Conservation (phyloP, 805 yeast species). For the Sungouiozyma intestinalis region DNA sequence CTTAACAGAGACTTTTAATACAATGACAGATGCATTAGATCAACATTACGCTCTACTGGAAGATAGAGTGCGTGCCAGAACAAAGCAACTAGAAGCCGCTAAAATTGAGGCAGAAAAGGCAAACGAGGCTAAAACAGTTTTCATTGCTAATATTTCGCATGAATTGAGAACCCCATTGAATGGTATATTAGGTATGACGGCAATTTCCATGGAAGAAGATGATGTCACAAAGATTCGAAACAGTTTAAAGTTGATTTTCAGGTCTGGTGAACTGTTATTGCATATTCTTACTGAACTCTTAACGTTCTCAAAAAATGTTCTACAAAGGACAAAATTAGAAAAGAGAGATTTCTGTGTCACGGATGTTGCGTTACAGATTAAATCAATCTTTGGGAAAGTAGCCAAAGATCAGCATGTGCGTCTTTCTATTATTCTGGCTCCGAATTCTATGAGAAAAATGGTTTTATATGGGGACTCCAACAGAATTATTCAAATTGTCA, state of each 20-base stretch:
- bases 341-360: conserved; percentile 66
- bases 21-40: conserved; percentile 81
- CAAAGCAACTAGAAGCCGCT: conserved; percentile 80
- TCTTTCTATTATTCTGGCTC: conserved; percentile 50
- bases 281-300: conserved; percentile 85
- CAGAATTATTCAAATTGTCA: conserved; percentile 80
- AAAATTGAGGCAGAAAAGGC: conserved; percentile 88
- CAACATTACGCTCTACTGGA: conserved; percentile 77
- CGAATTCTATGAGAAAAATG: conserved; percentile 49
- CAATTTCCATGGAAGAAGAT: conserved; percentile 81
- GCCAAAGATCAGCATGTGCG: conserved; percentile 70
- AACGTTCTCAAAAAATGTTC: conserved; percentile 82
- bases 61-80: conserved; percentile 77
- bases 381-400: conserved; percentile 72
- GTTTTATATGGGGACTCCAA: conserved; percentile 80
- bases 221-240: conserved; percentile 59
- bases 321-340: conserved; percentile 74
- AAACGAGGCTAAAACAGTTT: conserved; percentile 91
- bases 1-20: conserved; percentile 77
- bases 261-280: conserved; percentile 82
- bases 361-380: conserved; percentile 77
- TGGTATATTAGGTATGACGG: conserved; percentile 93
- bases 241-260: conserved; percentile 69
- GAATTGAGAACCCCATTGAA: conserved; percentile 92
- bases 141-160: conserved; percentile 85